Conservation (phyloP, 2,329 filamentous ascomycete genomes). For the Catunica adiposa region DNA sequence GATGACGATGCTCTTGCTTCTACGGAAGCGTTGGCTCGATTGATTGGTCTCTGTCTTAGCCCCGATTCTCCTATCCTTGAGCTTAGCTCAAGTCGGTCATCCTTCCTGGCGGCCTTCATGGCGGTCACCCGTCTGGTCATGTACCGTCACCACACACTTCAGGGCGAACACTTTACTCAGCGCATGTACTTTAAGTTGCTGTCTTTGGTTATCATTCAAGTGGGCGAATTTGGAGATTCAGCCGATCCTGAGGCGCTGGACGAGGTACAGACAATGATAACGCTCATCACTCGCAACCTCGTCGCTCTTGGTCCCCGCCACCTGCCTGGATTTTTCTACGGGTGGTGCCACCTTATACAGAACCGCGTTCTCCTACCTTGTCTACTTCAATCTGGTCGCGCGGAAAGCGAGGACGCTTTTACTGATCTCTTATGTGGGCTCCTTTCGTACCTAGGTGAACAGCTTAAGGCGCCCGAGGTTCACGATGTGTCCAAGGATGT, state of each 20-base stretch:
- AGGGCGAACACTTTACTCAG: slow-evolving; percentile 68
- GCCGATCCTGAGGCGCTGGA: background rate
- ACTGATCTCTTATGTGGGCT: slow-evolving; percentile 73
- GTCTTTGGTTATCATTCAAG: slow-evolving; percentile 56
- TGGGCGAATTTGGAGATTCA: slow-evolving; percentile 34
- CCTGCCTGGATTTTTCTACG: slow-evolving; percentile 70
- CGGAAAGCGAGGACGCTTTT: slow-evolving; percentile 39
- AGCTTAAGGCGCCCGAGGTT: slow-evolving; percentile 58
- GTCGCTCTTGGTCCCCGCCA: slow-evolving; percentile 57
- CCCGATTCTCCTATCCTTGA: slow-evolving; percentile 7
- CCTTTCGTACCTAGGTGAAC: slow-evolving; percentile 58
- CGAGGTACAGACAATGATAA: slow-evolving; percentile 6
- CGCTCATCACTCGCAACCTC: slow-evolving; percentile 37
- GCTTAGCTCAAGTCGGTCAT: slow-evolving; percentile 31
- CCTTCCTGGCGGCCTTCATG: slow-evolving; percentile 62
- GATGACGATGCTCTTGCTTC: slow-evolving; percentile 32
- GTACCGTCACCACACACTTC: slow-evolving; percentile 68
- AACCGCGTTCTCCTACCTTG: slow-evolving; percentile 73
- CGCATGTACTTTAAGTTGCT: slow-evolving; percentile 84
- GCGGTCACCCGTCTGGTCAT: slow-evolving; percentile 65
- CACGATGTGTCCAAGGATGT: slow-evolving; percentile 60
- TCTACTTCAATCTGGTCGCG: slow-evolving; percentile 38
- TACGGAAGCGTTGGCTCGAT: slow-evolving; percentile 66
- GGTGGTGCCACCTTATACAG: slow-evolving; percentile 67
- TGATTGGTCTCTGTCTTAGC: slow-evolving; percentile 56